These are phyloP conservation scores for Ustulina deusta DNA, from an alignment of 2,329 filamentous ascomycete species.

Conservation along the genomic window DNA sequence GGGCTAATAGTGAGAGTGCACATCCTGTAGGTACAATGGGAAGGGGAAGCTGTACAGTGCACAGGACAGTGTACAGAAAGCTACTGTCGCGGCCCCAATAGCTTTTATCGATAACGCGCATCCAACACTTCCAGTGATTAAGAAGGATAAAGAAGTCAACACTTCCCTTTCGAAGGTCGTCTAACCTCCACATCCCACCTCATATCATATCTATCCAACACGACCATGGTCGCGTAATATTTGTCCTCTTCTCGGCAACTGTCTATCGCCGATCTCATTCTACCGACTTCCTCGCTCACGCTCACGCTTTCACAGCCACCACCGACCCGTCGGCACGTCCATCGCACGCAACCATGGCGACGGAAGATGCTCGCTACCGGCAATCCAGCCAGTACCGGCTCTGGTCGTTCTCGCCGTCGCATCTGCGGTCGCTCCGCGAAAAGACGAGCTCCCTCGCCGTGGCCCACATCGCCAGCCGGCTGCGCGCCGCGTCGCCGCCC, in stretches of 20 bases:
- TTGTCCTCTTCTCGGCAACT: not conserved
- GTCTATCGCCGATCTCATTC: not conserved
- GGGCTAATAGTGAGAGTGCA: too few species aligned
- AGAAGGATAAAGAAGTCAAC: not conserved
- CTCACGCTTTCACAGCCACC: not conserved
- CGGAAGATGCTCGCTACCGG: constrained; percentile 91
- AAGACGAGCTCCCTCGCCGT: constrained; percentile 83
- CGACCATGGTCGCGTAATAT: not conserved
- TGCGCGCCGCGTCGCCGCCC: constrained; percentile 65
- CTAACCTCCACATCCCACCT: not conserved
- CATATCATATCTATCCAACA: not conserved
- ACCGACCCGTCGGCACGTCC: not conserved
- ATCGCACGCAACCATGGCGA: constrained; percentile 66
- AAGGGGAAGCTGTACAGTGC: not conserved
- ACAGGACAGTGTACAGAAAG: not conserved
- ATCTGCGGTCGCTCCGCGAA: constrained; percentile 76
- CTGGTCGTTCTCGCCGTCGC: constrained; percentile 88
- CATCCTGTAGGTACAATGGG: too few species aligned
- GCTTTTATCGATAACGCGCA: not conserved
- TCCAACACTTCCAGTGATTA: not conserved
- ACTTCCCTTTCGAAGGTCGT: not conserved
- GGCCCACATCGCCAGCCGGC: constrained; percentile 67
- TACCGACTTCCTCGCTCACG: not conserved
- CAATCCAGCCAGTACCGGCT: constrained; percentile 89
- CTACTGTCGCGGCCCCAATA: not conserved